Percentiles rank a stretch among this genome's conserved stretches.
These are phyloP conservation scores for Blastobotrys aristatus DNA, from an alignment of 1,139 yeast genomes.

Conservation along the genomic window DNA sequence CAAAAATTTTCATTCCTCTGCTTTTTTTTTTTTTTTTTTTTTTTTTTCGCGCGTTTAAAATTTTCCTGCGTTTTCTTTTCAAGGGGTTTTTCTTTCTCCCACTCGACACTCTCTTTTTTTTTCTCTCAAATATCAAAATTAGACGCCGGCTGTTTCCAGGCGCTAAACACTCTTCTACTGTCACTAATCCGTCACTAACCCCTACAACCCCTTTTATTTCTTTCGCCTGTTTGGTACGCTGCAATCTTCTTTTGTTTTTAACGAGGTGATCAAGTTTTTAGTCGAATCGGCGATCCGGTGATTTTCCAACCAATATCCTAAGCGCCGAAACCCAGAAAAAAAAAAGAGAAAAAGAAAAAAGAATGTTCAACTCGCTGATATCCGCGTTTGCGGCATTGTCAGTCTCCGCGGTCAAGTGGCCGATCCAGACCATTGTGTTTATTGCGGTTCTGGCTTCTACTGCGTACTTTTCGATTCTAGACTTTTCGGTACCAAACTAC, in stretches of 20 bases:
- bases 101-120: not conserved
- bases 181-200: not conserved
- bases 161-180: not conserved
- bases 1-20: too few species aligned
- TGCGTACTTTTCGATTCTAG: slow-evolving; percentile 77
- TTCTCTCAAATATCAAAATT: not conserved
- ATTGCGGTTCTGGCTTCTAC: slow-evolving; percentile 73
- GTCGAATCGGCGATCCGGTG: too few species aligned
- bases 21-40: not conserved
- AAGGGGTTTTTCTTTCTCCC: not conserved
- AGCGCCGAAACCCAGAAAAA: too few species aligned
- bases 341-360: too few species aligned
- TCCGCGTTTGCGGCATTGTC: slow-evolving; percentile 36
- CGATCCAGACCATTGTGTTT: slow-evolving; percentile 79
- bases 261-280: too few species aligned
- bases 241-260: too few species aligned
- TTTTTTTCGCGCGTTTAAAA: not conserved
- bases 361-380: slow-evolving; percentile 4
- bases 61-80: not conserved
- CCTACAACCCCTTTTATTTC: too few species aligned
- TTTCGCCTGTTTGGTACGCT: too few species aligned
- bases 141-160: not conserved
- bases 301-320: too few species aligned
- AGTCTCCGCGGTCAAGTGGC: slow-evolving; percentile 68
- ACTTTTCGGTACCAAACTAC: slow-evolving; percentile 57